Evolutionary conservation across 2,329 filamentous ascomycete genomes (phyloP), one percentile per base, ranked within the genome.

Genomic region (Talaromyces sp.): DNA sequence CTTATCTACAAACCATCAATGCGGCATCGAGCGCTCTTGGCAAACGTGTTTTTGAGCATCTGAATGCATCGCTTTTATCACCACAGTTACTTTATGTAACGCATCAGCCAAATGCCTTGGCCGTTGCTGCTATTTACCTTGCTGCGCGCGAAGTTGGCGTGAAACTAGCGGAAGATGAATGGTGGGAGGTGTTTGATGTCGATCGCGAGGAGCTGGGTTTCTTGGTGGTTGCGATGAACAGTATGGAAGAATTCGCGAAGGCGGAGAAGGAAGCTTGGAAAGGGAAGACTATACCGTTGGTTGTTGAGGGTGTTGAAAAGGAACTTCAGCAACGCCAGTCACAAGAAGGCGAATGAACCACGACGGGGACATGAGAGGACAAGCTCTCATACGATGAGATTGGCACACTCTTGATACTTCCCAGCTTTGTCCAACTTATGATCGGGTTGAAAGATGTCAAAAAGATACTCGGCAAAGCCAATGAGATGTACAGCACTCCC

Each of bases 151-250:
- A 98, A 69, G 76, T 86, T 1, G 88, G 85, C 0, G 86, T 90
- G 13, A 93, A 91, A 75, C 84, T 97, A 79, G 92, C 94, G 0
- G 90, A 90, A 68, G 87, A 86, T 57, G 89, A 92, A 68, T 99
- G 95, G 95, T 99, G 95, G 95, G 93, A 97, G 77, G 92, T 98
- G 0, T 98, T 98, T 76, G 95, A 99, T 77, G 91, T 95, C 8
- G 93, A 97, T 72, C 85, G 95, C 60, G 95, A 99, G 81, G 93
- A 97, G 75, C 83, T 99, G 41, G 95, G 95, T 0, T 98, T 98
- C 71, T 78, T 98, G 65, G 93, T 96, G 3, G 91, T 97, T 11
- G 93, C 85, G 0, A 86, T 97, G 85, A 83, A 87, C 67, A 97
- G 93, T 72, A 81, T 96, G 63, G 88, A 90, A 68, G 88, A 86